Evolutionary conservation across 139 green algal species (phyloP), one percentile per base, ranked within the genome.

Genomic region (Penium margaritaceum): DNA sequence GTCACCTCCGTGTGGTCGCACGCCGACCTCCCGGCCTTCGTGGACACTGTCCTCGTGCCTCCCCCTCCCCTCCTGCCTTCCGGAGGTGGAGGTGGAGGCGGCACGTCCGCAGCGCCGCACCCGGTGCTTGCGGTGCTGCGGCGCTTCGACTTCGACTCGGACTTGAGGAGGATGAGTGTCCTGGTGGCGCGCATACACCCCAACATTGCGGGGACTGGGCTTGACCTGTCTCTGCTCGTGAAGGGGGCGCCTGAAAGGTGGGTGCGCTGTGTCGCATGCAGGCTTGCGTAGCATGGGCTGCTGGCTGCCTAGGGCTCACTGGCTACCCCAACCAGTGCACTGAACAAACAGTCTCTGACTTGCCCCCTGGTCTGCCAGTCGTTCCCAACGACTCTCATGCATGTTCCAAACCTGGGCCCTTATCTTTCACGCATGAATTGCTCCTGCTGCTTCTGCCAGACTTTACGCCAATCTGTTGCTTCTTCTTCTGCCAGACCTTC

Each of bases 181-280:
- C 29, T 67, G 2, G 67, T 74, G 15, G 17, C 70, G 67, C 33
- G 70, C 0, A 12, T 74, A 30, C 43, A 38, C 19, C 67, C 67
- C 24, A 19, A 2, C 15, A 41, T 32, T 5, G 21, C 17, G 6
- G 2, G n/a, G 39, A 3, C 5, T 0, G 44, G 5, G 19, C 30
- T n/a, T 14, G 7, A 24, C 53, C 34, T 37, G n/a, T 35, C 47
- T 30, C 43, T 74, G 67, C 67, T 74, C 7, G 55, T 41, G 0
- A 74, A 74, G 43, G 67, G 67, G 2, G 67, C 67, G 7, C 67
- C 67, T 38, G 67, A 74, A 33, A 74, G 67, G 67, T 74, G 41
- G 4, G n/a, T n/a, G n/a, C n/a, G n/a, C n/a, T n/a, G n/a, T n/a
- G n/a, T n/a, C n/a, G n/a, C n/a, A n/a, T n/a, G n/a, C n/a, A n/a